Percentiles rank a stretch among this genome's conserved stretches.
Conservation (phyloP, 2,329 filamentous ascomycete genomes). For the Cordyceps javanica region DNA sequence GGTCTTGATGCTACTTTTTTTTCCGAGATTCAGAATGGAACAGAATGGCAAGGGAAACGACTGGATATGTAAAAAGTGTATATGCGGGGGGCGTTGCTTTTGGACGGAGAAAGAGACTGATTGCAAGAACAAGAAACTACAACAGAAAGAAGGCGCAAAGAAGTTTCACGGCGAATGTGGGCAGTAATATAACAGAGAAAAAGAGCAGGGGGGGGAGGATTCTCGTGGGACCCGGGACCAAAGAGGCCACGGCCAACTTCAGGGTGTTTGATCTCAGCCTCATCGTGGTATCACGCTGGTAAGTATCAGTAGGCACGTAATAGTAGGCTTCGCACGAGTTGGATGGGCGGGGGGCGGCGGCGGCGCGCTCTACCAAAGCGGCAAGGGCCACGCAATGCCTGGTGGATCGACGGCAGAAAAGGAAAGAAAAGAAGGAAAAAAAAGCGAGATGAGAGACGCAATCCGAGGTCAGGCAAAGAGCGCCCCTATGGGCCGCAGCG, state of each 20-base stretch:
- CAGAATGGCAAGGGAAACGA: too few species aligned
- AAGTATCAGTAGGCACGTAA: background rate
- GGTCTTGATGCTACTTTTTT: too few species aligned
- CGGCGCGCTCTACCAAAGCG: too few species aligned
- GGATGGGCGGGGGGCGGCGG: background rate
- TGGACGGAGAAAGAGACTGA: too few species aligned
- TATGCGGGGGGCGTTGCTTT: too few species aligned
- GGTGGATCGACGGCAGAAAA: background rate
- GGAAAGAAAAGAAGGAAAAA: background rate
- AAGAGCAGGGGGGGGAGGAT: background rate
- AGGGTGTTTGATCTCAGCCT: conserved; percentile 8
- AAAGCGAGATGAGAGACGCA: background rate
- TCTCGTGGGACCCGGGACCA: background rate
- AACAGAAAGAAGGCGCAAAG: background rate
- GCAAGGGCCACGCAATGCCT: conserved; percentile 3
- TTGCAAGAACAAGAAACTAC: background rate
- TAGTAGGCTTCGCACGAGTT: background rate
- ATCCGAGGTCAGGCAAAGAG: background rate
- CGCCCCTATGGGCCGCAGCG: background rate
- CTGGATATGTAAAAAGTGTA: too few species aligned
- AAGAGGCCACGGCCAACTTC: background rate
- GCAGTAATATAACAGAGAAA: background rate
- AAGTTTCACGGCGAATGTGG: background rate
- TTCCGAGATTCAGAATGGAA: too few species aligned
- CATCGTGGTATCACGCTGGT: conserved; percentile 3